Conservation (phyloP, 352 stramenopile genomes). For the Phytophthora nicotianae region DNA sequence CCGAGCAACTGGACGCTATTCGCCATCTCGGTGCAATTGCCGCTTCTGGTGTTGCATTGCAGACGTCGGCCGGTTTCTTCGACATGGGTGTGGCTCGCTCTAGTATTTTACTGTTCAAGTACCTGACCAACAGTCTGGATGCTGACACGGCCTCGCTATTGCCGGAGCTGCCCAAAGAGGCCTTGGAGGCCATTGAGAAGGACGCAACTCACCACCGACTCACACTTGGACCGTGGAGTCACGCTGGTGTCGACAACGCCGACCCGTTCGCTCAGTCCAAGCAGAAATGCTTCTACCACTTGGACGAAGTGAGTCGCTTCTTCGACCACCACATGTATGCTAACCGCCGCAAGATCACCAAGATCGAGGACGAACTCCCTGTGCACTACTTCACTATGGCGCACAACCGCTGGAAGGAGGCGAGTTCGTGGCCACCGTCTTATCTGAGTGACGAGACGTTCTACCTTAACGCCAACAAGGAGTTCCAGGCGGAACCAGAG, state of each 20-base stretch:
- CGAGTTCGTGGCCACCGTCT: conserved; percentile 61
- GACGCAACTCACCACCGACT: conserved; percentile 63
- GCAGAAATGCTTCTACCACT: conserved; percentile 85
- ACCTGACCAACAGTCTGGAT: conserved; percentile 81
- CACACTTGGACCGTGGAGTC: conserved; percentile 82
- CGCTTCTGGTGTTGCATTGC: conserved; percentile 69
- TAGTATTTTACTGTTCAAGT: conserved; percentile 79
- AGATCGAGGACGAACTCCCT: conserved; percentile 69
- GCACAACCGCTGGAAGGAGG: conserved; percentile 79
- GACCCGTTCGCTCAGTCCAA: conserved; percentile 82
- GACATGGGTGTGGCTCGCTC: conserved; percentile 77
- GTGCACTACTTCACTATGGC: conserved; percentile 85
- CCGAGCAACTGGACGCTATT: conserved; percentile 57
- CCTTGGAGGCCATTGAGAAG: conserved; percentile 34
- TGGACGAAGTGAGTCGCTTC: conserved; percentile 86
- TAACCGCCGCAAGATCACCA: conserved; percentile 59
- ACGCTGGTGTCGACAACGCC: conserved; percentile 80
- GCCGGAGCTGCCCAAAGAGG: conserved; percentile 52
- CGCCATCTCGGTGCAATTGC: conserved; percentile 67
- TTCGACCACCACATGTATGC: conserved; percentile 82
- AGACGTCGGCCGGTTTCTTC: conserved; percentile 79
- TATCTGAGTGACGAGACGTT: conserved; percentile 57
- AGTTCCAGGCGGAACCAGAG: conserved; percentile 57
- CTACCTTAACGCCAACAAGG: conserved; percentile 55
- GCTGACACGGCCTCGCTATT: conserved; percentile 56